Evolutionary conservation across 2,329 filamentous ascomycete species (phyloP).

Genomic region (Didymella lethalis): DNA sequence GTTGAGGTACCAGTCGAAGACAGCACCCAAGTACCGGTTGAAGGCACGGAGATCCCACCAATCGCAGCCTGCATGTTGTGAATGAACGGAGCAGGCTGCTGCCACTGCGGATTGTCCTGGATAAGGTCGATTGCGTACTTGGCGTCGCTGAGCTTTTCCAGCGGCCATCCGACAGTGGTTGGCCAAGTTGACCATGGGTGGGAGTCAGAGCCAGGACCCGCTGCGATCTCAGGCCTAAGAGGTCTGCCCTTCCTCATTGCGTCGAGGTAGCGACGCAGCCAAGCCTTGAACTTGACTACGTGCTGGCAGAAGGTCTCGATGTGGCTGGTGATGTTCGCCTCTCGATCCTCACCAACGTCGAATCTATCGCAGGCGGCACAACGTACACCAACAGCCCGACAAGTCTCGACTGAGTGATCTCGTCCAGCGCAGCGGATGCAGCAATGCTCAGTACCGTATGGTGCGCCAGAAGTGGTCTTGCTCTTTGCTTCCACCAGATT

Average conservation of each 20-base stretch:
- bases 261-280: conserved; percentile 13
- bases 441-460: conserved; percentile 16
- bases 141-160: not conserved
- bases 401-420: conserved; percentile 19
- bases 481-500: conserved; percentile 13
- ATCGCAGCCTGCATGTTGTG: conserved; percentile 7
- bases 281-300: conserved; percentile 14
- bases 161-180: not conserved
- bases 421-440: conserved; percentile 27
- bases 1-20: not conserved
- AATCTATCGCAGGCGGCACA: conserved; percentile 22
- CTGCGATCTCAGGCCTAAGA: not conserved
- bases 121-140: not conserved
- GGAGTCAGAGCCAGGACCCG: not conserved
- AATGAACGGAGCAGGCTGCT: not conserved
- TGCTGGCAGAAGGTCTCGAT: conserved; percentile 14
- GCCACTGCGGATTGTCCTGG: not conserved
- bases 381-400: not conserved
- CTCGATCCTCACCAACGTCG: not conserved
- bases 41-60: not conserved
- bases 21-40: not conserved
- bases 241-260: conserved; percentile 3
- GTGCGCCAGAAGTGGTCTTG: not conserved
- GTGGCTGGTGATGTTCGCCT: conserved; percentile 1
- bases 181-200: conserved; percentile 17